Conservation (phyloP, 1,284 basidiomycete genomes). For the Melanopsichium pennsylvanicum region DNA sequence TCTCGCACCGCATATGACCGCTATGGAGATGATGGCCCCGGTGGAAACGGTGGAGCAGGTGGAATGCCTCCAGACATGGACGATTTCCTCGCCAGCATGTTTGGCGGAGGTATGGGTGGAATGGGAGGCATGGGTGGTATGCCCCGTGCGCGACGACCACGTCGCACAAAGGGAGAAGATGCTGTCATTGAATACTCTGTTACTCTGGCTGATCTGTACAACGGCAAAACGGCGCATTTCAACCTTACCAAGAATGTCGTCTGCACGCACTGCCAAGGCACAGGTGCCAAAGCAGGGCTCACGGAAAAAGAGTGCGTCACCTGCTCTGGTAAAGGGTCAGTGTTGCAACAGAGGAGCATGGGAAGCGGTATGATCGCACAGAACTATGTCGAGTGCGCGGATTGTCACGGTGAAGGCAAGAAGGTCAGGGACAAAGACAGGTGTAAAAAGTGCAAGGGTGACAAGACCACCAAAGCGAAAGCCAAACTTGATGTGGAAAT, state of each 20-base stretch:
- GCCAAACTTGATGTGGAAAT: constrained; percentile 72
- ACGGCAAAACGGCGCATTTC: constrained; percentile 87
- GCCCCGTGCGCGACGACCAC: constrained; percentile 68
- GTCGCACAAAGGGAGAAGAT: constrained; percentile 46
- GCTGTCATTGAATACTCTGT: constrained; percentile 78
- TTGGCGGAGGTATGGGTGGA: constrained; percentile 56
- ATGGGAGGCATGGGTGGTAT: constrained; percentile 48
- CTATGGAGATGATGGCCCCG: constrained; percentile 53
- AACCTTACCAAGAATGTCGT: constrained; percentile 85
- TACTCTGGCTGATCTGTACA: constrained; percentile 89
- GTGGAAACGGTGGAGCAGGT: constrained; percentile 32
- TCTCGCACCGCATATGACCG: constrained; percentile 57
- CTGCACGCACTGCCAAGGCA: constrained; percentile 84
- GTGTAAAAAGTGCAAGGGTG: constrained; percentile 96
- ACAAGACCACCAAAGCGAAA: constrained; percentile 84
- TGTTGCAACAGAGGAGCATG: constrained; percentile 68
- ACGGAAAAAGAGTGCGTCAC: constrained; percentile 81
- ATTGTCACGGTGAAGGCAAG: constrained; percentile 81
- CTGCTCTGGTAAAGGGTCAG: constrained; percentile 85
- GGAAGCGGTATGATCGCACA: constrained; percentile 67
- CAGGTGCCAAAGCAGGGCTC: constrained; percentile 80
- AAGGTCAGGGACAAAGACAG: constrained; percentile 87
- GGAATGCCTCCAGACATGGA: constrained; percentile 52
- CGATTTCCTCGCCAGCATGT: constrained; percentile 59
- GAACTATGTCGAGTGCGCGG: constrained; percentile 73